Base-by-base conservation (phyloP, 1,139 yeast genomes). In the Pichia sp. region DNA sequence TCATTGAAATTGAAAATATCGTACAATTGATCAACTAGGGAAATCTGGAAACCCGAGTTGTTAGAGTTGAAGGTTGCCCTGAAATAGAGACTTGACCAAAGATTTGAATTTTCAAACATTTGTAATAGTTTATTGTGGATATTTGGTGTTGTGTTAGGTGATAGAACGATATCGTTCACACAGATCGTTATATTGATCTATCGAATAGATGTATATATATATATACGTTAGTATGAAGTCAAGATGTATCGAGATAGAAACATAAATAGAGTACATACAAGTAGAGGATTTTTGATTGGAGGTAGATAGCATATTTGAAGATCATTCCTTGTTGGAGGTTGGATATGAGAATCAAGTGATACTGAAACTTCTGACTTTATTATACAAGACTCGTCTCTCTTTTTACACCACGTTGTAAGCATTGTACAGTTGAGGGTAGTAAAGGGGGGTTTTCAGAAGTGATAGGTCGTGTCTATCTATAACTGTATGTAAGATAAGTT, bases 81-180 rank as follows among this genome's bases (percentile, higher is more conserved):
- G 15, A 34, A 35, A 7, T 28, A 7, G 14, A 43, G 31, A 7
- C 28, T 24, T 15, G 15, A 14, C 43, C 43, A 43, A 4, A 43
- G 12, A n/a, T 34, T 33, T n/a, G 47, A 43, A 7, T 34, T 20
- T 11, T 34, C 17, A 6, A 43, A 17, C 42, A 41, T 28, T n/a
- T 30, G 9, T 2, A 19, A 20, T 11, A 43, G 24, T 3, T 24
- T 26, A 15, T 19, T 17, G 5, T 31, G 21, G 8, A 44, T 8
- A 22, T 39, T 39, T 1, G 45, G 43, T 10, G 47, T 44, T 19
- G 31, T 31, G 7, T 28, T 20, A 4, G 21, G 23, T 17, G 36
- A 26, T 5, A 44, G 18, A 3, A 28, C 19, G 6, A 41, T 22
- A 4, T n/a, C 35, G 21, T 44, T 34, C 11, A 31, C n/a, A 4